These are phyloP conservation scores for Amylostereum chailletii DNA, from an alignment of 1,284 basidiomycete genomes.

Conservation along the genomic window DNA sequence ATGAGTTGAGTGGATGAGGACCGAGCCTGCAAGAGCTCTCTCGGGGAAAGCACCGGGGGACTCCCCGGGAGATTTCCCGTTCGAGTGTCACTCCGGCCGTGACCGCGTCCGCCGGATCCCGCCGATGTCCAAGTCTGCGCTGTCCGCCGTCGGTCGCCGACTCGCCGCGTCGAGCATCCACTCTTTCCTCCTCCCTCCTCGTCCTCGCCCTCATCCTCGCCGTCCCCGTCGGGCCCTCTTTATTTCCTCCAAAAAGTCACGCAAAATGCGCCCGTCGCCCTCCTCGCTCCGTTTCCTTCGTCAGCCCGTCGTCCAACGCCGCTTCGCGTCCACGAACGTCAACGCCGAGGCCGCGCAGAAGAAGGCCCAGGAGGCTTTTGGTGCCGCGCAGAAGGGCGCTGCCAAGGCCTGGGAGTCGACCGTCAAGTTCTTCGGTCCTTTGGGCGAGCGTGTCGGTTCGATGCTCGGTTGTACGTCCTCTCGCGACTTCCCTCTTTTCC, in stretches of 20 bases:
- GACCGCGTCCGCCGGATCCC: no score
- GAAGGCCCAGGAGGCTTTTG: constrained; percentile 60
- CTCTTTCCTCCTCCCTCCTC: neutral
- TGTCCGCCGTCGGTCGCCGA: neutral
- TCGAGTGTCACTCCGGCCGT: no score
- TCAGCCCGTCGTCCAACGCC: constrained; percentile 14
- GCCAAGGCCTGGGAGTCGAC: constrained; percentile 43
- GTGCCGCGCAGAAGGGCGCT: constrained; percentile 47
- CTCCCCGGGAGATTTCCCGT: no score
- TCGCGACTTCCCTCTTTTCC: neutral
- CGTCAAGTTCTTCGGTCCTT: constrained; percentile 47
- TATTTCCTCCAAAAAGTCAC: neutral
- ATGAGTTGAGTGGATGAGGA: no score
- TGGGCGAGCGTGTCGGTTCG: constrained; percentile 50
- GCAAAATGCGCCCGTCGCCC: constrained; percentile 1
- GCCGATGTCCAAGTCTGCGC: no score
- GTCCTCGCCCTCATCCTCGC: neutral
- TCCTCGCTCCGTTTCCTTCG: constrained; percentile 12
- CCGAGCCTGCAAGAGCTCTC: no score
- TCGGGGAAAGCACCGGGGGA: no score
- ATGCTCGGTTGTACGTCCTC: constrained; percentile 56
- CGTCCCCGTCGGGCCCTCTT: neutral
- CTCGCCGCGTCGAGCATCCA: neutral
- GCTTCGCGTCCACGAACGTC: constrained; percentile 14
- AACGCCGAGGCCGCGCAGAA: constrained; percentile 34